Conservation (phyloP, 176 grass and related monocot genomes). For the Cenchrus fungigraminus region DNA sequence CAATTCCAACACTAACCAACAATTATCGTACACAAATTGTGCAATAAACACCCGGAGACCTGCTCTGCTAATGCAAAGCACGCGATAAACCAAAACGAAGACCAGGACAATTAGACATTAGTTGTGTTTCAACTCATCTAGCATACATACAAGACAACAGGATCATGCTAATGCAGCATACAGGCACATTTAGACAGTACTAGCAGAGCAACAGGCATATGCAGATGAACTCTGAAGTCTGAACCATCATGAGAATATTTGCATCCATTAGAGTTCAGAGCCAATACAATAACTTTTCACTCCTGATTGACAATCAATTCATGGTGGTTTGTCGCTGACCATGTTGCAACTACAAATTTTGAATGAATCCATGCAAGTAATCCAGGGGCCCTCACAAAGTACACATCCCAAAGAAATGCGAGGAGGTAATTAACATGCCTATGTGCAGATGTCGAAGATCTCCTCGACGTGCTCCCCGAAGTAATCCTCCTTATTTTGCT, state of each 20-base stretch:
- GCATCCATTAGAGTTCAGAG: background rate
- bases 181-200: no score
- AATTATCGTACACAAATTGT: slow-evolving; percentile 9
- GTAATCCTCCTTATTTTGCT: slow-evolving; percentile 71
- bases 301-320: background rate
- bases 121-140: no score
- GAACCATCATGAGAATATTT: background rate
- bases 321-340: background rate
- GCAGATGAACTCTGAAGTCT: background rate
- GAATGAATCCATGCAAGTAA: no score
- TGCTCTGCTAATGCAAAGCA: background rate
- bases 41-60: background rate
- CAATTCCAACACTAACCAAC: slow-evolving; percentile 24
- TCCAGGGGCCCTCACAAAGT: background rate
- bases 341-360: background rate
- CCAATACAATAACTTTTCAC: background rate
- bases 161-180: no score
- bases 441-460: slow-evolving; percentile 84
- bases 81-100: background rate
- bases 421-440: slow-evolving; percentile 44
- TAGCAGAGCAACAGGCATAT: no score
- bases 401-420: background rate
- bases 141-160: no score
- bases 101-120: background rate
- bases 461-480: slow-evolving; percentile 77